Percentiles rank a stretch among this genome's conserved stretches.
Conservation (phyloP, 176 grass and related monocot genomes). For the Coix lacrymajobi region DNA sequence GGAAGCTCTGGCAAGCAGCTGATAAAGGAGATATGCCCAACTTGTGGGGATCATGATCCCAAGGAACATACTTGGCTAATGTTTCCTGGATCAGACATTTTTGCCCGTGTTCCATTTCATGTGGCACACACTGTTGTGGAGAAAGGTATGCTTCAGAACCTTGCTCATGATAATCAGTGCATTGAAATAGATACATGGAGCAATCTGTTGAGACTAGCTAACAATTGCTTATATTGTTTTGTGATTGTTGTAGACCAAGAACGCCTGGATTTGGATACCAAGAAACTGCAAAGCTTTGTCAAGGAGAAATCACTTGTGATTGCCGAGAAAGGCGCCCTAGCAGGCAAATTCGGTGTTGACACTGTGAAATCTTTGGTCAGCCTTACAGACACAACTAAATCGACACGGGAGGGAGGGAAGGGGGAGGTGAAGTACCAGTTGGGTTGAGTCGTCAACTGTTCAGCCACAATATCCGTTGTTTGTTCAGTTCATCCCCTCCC, state of each 20-base stretch:
- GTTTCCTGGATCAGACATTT: conserved; percentile 81
- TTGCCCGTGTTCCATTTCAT: conserved; percentile 81
- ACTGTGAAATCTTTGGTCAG: conserved; percentile 60
- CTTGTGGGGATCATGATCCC: conserved; percentile 50
- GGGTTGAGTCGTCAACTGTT: background rate
- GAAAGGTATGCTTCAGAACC: conserved; percentile 39
- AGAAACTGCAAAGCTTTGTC: conserved; percentile 74
- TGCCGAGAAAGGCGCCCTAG: conserved; percentile 72
- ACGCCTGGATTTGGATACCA: conserved; percentile 57
- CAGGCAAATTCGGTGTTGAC: conserved; percentile 52
- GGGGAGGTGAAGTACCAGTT: background rate
- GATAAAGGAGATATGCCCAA: conserved; percentile 75
- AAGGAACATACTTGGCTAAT: conserved; percentile 71
- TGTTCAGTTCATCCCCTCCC: background rate
- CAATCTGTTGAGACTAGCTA: background rate
- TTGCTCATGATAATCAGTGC: background rate
- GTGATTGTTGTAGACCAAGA: conserved; percentile 56
- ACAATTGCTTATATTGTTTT: background rate
- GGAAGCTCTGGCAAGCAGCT: conserved; percentile 48
- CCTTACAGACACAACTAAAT: conserved; percentile 52
- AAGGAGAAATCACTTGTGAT: conserved; percentile 82
- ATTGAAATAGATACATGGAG: background rate
- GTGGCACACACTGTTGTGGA: conserved; percentile 66
- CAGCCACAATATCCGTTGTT: background rate
- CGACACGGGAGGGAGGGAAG: background rate